Conservation (phyloP, 2,329 filamentous ascomycete genomes). For the Colletotrichum limetticola region DNA sequence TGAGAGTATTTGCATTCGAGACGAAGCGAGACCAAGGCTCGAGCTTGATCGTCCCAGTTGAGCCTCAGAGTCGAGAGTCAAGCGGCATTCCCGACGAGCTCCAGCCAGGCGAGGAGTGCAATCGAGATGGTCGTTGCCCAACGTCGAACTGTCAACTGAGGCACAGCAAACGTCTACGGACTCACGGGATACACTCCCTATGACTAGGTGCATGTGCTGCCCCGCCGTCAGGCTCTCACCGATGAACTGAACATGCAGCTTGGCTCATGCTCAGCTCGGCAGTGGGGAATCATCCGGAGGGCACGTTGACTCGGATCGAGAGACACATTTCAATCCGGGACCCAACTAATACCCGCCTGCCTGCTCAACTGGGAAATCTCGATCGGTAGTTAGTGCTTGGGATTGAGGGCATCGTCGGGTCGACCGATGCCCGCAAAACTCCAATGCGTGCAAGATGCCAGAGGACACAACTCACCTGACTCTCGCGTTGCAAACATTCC, state of each 20-base stretch:
- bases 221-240: conserved; percentile 1
- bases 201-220: not conserved
- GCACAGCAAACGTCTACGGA: not conserved
- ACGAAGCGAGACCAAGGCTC: not conserved
- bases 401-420: conserved; percentile 24
- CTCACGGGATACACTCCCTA: no score
- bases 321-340: not conserved
- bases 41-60: not conserved
- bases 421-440: not conserved
- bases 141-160: not conserved
- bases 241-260: not conserved
- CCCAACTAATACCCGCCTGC: not conserved
- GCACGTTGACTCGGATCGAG: not conserved
- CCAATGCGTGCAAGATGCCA: not conserved
- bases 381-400: not conserved
- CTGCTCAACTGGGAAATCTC: not conserved
- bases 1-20: not conserved
- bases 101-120: not conserved
- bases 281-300: not conserved
- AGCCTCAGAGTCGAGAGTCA: not conserved
- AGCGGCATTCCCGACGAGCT: not conserved
- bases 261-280: not conserved
- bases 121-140: not conserved
- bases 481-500: not conserved
- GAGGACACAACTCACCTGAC: not conserved